A percentile compares a stretch with the other conserved stretches of the same genome.
These are phyloP conservation scores for Aspergillus ellipticus DNA, from an alignment of 495 filamentous ascomycete genomes.

Conservation along the genomic window DNA sequence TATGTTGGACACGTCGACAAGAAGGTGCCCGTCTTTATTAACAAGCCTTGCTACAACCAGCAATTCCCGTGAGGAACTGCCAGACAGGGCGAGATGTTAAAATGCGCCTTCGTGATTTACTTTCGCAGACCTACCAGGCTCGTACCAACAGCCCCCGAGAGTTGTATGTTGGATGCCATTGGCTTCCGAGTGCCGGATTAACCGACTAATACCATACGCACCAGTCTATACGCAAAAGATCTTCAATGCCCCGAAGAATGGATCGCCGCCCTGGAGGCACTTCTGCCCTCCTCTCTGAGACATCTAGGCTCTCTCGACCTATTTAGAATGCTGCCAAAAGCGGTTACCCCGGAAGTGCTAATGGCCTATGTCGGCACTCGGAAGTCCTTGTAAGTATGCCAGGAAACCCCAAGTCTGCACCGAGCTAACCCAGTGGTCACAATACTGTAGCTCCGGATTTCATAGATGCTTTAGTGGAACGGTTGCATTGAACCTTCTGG, in stretches of 20 bases:
- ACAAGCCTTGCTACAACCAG: neutral
- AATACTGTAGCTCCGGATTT: constrained; percentile 18
- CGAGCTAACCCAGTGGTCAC: neutral
- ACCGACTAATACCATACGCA: neutral
- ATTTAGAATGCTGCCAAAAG: constrained; percentile 18
- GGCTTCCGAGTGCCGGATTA: neutral
- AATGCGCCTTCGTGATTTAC: constrained; percentile 16
- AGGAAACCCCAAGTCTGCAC: neutral
- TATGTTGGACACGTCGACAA: neutral
- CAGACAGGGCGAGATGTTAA: constrained; percentile 17
- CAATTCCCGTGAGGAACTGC: constrained; percentile 17
- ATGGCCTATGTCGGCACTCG: constrained; percentile 23
- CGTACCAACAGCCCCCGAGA: constrained; percentile 7
- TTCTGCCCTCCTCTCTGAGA: constrained; percentile 11
- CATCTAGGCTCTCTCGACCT: constrained; percentile 20
- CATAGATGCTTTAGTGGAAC: constrained; percentile 25
- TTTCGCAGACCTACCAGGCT: constrained; percentile 6
- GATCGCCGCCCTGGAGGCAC: constrained; percentile 5
- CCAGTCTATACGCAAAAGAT: constrained; percentile 22
- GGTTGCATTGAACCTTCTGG: constrained; percentile 19
- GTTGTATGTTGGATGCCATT: constrained; percentile 13
- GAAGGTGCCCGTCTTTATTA: neutral
- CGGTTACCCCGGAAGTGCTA: constrained; percentile 18
- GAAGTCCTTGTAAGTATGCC: constrained; percentile 17
- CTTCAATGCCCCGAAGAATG: constrained; percentile 19